phyloP scores from a whole-genome alignment of 805 yeast species.

The Allodekkera sacchari region DNA sequence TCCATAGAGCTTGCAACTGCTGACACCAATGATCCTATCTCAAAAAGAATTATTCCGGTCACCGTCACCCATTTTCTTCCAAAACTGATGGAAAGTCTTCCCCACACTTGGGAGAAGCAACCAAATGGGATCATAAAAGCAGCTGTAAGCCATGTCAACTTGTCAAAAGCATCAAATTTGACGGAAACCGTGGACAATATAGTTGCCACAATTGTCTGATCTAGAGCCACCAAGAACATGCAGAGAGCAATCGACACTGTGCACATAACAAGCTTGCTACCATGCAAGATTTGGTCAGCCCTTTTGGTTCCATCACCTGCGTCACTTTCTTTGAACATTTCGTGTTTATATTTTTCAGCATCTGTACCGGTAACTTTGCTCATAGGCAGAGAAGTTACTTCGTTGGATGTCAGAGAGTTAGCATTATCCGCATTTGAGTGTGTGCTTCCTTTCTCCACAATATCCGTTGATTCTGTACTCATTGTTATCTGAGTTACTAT shows the following conservation, averaged over 20 bases:
- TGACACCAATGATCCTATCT: conserved; percentile 51
- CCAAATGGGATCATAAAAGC: conserved; percentile 50
- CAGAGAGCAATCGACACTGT: conserved; percentile 10
- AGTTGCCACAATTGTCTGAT: conserved; percentile 51
- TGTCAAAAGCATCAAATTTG: conserved; percentile 39
- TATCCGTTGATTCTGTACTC: no score
- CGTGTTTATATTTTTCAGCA: no score
- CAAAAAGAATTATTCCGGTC: conserved; percentile 44
- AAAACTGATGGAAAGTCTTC: conserved; percentile 44
- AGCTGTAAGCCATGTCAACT: conserved; percentile 51
- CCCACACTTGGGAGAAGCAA: conserved; percentile 47
- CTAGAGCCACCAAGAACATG: conserved; percentile 34
- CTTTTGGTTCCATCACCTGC: conserved; percentile 24
- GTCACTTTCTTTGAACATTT: conserved; percentile 2
- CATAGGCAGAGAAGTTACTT: no score
- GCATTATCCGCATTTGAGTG: no score
- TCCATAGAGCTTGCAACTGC: conserved; percentile 49
- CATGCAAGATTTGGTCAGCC: conserved; percentile 16
- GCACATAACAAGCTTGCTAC: conserved; percentile 7
- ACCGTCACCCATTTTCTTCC: conserved; percentile 48
- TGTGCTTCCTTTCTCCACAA: no score
- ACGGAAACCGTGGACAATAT: conserved; percentile 40
- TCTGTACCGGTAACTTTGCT: no score
- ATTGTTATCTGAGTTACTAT: no score
- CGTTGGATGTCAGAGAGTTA: no score